Conservation (phyloP, 108 stramenopile genomes). For the Cyclotella choctawhatcheeana region DNA sequence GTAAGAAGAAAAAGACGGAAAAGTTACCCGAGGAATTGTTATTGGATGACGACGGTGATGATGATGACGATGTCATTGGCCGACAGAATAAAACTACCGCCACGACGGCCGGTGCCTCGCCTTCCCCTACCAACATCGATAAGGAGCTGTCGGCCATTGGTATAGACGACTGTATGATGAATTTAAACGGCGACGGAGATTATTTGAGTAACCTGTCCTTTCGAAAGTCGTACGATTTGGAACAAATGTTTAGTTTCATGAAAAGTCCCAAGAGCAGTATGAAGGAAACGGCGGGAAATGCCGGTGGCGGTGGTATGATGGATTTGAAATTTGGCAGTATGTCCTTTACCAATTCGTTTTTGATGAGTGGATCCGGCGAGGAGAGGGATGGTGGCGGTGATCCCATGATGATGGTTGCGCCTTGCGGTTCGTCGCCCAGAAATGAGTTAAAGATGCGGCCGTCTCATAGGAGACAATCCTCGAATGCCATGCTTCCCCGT, state of each 20-base stretch:
- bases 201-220: slow-evolving; percentile 32
- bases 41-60: not conserved
- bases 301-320: no score
- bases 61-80: not conserved
- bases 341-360: slow-evolving; percentile 11
- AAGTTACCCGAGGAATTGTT: slow-evolving; percentile 4
- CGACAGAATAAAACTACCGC: not conserved
- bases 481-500: not conserved
- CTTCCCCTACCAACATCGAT: slow-evolving; percentile 29
- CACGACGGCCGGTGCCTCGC: not conserved
- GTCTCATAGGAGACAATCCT: not conserved
- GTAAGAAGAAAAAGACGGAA: slow-evolving; percentile 3
- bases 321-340: slow-evolving; percentile 15
- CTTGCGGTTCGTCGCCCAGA: no score
- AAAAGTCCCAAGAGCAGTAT: slow-evolving; percentile 7
- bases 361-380: not conserved
- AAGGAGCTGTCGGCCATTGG: slow-evolving; percentile 27
- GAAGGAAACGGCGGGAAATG: no score
- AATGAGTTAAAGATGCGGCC: not conserved
- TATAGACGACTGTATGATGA: slow-evolving; percentile 13
- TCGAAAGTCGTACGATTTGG: slow-evolving; percentile 42
- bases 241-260: slow-evolving; percentile 44
- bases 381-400: not conserved
- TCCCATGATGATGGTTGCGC: not conserved
- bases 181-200: slow-evolving; percentile 19